Evolutionary conservation across 768 basidiomycete genomes (phyloP).

Genomic region (Stropharia rugosoannulata): DNA sequence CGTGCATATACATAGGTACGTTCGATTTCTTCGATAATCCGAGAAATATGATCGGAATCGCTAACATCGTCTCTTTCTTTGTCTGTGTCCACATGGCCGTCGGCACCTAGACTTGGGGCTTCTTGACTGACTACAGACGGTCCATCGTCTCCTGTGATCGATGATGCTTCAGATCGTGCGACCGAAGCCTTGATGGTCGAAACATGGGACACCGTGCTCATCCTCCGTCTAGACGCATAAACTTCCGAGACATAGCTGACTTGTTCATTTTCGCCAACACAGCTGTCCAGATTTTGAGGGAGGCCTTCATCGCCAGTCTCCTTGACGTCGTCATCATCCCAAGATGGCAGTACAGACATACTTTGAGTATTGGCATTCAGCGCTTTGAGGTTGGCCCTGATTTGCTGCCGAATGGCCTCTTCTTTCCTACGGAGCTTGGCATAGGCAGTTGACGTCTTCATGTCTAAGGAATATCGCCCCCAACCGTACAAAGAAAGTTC

Average conservation of each 20-base stretch:
- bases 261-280: not conserved
- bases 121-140: not conserved
- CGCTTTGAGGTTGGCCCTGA: not conserved
- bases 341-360: not conserved
- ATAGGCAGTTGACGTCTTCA: not conserved
- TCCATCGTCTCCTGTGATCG: not conserved
- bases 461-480: conserved; percentile 2
- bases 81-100: not conserved
- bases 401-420: not conserved
- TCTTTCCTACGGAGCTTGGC: conserved; percentile 15
- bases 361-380: not conserved
- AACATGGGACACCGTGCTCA: conserved; percentile 8
- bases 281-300: not conserved
- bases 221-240: not conserved
- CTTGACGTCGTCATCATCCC: not conserved
- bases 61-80: not conserved
- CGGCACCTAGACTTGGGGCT: not conserved
- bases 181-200: conserved; percentile 6
- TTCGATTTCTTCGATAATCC: not conserved
- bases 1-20: not conserved
- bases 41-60: not conserved
- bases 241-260: not conserved
- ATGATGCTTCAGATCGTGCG: not conserved
- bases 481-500: conserved; percentile 37
- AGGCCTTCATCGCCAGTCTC: not conserved